Evolutionary conservation across 805 yeast species (phyloP).

Genomic region (Brettanomyces custersianus): DNA sequence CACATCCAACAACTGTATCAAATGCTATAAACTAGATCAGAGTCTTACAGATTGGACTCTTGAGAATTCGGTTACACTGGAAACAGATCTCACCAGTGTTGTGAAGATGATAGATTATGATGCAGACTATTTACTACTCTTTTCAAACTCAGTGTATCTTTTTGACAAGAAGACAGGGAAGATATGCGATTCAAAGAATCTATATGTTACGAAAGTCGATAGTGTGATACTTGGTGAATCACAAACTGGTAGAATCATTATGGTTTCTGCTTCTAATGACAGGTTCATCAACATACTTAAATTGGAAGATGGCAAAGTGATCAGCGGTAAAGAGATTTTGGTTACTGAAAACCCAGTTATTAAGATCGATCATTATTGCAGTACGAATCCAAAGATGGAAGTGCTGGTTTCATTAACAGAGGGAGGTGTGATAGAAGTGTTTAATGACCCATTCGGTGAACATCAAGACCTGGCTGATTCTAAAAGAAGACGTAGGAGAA

Average conservation of each 20-base stretch:
- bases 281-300: constrained; percentile 66
- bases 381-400: constrained; percentile 22
- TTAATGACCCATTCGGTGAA: constrained; percentile 41
- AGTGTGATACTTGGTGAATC: neutral
- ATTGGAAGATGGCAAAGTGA: constrained; percentile 1
- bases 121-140: neutral
- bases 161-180: constrained; percentile 6
- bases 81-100: neutral
- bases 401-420: constrained; percentile 57
- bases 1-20: neutral
- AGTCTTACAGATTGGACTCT: neutral
- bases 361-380: constrained; percentile 29
- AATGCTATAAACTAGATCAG: neutral
- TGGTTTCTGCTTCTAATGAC: constrained; percentile 59
- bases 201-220: constrained; percentile 9
- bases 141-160: constrained; percentile 7
- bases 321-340: constrained; percentile 32
- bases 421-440: constrained; percentile 66
- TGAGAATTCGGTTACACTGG: neutral
- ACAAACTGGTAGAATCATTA: neutral
- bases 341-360: constrained; percentile 60
- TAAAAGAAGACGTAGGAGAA: constrained; percentile 26
- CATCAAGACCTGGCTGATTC: no score
- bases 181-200: constrained; percentile 7
- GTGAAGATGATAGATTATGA: neutral